Evolutionary conservation across 768 basidiomycete species (phyloP).

Genomic region (Pisolithus tinctorius): DNA sequence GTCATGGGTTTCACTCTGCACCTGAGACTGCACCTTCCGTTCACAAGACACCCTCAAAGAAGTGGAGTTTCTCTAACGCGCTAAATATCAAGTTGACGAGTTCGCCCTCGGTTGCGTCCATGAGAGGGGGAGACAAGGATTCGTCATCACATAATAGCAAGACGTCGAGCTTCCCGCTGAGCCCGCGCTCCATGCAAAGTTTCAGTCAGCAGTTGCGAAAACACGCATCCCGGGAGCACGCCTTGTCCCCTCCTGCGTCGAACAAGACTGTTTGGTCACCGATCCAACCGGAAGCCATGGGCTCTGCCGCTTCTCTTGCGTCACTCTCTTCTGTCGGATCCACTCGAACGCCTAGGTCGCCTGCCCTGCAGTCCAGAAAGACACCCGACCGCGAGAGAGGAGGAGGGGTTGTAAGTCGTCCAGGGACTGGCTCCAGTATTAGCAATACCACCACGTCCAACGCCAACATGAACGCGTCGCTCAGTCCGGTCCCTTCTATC

Average conservation of each 20-base stretch:
- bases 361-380: slow-evolving; percentile 38
- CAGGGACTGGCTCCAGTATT: slow-evolving; percentile 71
- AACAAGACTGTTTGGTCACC: slow-evolving; percentile 58
- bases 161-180: slow-evolving; percentile 53
- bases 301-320: slow-evolving; percentile 67
- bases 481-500: slow-evolving; percentile 67
- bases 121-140: slow-evolving; percentile 35
- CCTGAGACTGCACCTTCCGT: slow-evolving; percentile 40
- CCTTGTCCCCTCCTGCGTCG: slow-evolving; percentile 35
- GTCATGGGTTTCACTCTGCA: slow-evolving; percentile 31
- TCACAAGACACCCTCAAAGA: slow-evolving; percentile 84
- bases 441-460: slow-evolving; percentile 61
- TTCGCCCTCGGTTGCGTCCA: slow-evolving; percentile 55
- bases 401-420: slow-evolving; percentile 46
- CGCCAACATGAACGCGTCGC: slow-evolving; percentile 45
- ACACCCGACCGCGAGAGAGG: slow-evolving; percentile 52
- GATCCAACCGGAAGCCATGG: slow-evolving; percentile 69
- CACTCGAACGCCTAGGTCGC: slow-evolving; percentile 42
- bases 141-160: slow-evolving; percentile 28
- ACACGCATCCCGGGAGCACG: slow-evolving; percentile 61
- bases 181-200: slow-evolving; percentile 55
- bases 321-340: slow-evolving; percentile 74
- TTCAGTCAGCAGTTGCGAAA: slow-evolving; percentile 65
- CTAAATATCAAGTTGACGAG: slow-evolving; percentile 68
- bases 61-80: slow-evolving; percentile 91